Conservation (phyloP, 305 asterid species). For the Solanum hybrid region DNA sequence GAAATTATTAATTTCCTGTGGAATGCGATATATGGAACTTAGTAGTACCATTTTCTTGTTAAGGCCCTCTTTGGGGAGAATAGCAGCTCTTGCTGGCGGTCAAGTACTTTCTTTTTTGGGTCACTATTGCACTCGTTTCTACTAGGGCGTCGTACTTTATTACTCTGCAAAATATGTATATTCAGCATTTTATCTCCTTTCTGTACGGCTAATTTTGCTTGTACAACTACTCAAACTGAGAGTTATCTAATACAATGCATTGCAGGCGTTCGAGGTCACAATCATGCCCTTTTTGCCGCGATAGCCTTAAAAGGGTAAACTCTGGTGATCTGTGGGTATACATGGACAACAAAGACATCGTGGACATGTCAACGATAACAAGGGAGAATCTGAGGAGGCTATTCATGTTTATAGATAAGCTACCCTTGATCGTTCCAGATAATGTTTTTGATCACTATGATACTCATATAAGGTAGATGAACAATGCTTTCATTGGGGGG, state of each 20-base stretch:
- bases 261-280: constrained; percentile 84
- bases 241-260: neutral
- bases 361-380: constrained; percentile 57
- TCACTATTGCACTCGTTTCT: neutral
- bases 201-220: neutral
- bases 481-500: neutral
- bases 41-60: neutral
- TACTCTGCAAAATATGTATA: neutral
- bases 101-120: neutral
- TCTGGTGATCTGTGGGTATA: constrained; percentile 84
- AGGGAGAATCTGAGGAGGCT: constrained; percentile 82
- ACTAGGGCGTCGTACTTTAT: neutral
- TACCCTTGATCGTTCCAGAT: constrained; percentile 73
- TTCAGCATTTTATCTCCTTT: neutral
- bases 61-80: neutral
- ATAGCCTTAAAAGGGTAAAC: constrained; percentile 73
- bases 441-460: constrained; percentile 49
- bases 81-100: neutral
- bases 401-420: constrained; percentile 71
- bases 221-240: neutral
- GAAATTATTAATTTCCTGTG: neutral
- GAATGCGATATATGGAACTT: neutral
- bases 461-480: constrained; percentile 46
- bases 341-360: constrained; percentile 51
- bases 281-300: constrained; percentile 94